Evolutionary conservation across 805 yeast species (phyloP).

Genomic region (Yarrowia sp.): DNA sequence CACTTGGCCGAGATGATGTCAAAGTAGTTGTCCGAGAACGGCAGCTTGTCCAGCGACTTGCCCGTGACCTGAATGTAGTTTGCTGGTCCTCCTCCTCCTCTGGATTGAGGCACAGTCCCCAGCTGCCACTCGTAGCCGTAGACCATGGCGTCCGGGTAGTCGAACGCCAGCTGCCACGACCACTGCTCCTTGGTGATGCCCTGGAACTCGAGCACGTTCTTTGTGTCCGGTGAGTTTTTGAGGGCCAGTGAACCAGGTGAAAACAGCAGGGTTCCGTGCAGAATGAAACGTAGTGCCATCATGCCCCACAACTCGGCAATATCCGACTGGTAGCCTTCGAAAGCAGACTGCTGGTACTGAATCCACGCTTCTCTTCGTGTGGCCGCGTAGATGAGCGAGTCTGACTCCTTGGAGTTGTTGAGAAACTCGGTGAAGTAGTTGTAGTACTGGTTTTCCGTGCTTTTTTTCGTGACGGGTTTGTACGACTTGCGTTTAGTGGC

Average conservation of each 20-base stretch:
- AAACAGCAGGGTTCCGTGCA: slow-evolving; percentile 33
- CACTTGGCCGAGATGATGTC: slow-evolving; percentile 36
- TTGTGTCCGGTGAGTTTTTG: not conserved
- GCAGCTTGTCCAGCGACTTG: slow-evolving; percentile 31
- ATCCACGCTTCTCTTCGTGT: slow-evolving; percentile 37
- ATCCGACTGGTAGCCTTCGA: slow-evolving; percentile 27
- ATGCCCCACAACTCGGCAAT: slow-evolving; percentile 37
- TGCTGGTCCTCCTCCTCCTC: slow-evolving; percentile 33
- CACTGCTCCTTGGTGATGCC: slow-evolving; percentile 34
- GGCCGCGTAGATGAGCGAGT: slow-evolving; percentile 33
- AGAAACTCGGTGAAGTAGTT: slow-evolving; percentile 27
- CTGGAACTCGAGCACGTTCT: slow-evolving; percentile 32
- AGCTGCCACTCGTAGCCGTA: slow-evolving; percentile 35
- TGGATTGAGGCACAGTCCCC: slow-evolving; percentile 24
- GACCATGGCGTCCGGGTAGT: slow-evolving; percentile 34
- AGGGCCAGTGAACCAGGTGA: slow-evolving; percentile 32
- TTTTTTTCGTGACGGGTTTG: slow-evolving; percentile 3
- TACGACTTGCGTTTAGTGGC: slow-evolving; percentile 8
- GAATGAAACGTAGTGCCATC: slow-evolving; percentile 35
- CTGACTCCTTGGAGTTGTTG: slow-evolving; percentile 30
- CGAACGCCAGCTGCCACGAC: slow-evolving; percentile 39
- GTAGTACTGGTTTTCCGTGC: slow-evolving; percentile 13
- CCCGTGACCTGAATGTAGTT: slow-evolving; percentile 36
- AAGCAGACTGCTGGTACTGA: slow-evolving; percentile 31
- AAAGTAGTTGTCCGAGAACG: slow-evolving; percentile 37